Percentiles rank a stretch among this genome's conserved stretches.
These are phyloP conservation scores for Davidsoniella australis DNA, from an alignment of 2,329 filamentous ascomycete species.

Conservation along the genomic window DNA sequence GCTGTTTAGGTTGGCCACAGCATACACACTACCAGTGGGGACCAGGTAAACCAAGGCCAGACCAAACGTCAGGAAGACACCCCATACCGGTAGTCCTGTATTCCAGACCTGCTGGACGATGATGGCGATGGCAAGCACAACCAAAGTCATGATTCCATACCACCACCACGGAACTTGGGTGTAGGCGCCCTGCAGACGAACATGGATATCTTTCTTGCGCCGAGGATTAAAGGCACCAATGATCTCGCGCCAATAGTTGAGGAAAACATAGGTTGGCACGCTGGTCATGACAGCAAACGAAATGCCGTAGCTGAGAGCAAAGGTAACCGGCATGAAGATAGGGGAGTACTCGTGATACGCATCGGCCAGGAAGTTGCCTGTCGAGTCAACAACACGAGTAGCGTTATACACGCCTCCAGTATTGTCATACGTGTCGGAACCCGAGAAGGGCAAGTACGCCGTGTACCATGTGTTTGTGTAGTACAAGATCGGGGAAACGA, in stretches of 20 bases:
- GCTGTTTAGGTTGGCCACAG: constrained; percentile 30
- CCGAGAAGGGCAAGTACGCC: constrained; percentile 42
- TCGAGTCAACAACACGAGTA: constrained; percentile 35
- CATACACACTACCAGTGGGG: constrained; percentile 28
- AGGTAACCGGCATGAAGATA: constrained; percentile 35
- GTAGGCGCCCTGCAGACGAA: constrained; percentile 38
- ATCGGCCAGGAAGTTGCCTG: constrained; percentile 38
- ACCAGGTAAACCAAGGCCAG: constrained; percentile 25
- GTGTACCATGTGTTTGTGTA: constrained; percentile 38
- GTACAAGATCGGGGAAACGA: constrained; percentile 38
- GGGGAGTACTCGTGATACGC: constrained; percentile 45
- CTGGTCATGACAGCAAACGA: constrained; percentile 38
- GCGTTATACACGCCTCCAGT: constrained; percentile 43
- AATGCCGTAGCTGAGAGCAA: constrained; percentile 36
- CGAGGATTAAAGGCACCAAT: constrained; percentile 18
- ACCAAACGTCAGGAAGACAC: constrained; percentile 23
- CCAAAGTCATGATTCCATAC: constrained; percentile 28
- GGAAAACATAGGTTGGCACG: constrained; percentile 31
- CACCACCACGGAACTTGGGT: constrained; percentile 38
- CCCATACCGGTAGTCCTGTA: constrained; percentile 28
- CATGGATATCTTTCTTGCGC: constrained; percentile 28
- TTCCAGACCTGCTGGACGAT: constrained; percentile 20
- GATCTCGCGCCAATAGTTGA: constrained; percentile 36
- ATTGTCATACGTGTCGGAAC: constrained; percentile 43
- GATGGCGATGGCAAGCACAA: constrained; percentile 31